Evolutionary conservation across 345 rosid species (phyloP), one percentile per base, ranked within the genome.

Genomic region (Trapa bicornis): DNA sequence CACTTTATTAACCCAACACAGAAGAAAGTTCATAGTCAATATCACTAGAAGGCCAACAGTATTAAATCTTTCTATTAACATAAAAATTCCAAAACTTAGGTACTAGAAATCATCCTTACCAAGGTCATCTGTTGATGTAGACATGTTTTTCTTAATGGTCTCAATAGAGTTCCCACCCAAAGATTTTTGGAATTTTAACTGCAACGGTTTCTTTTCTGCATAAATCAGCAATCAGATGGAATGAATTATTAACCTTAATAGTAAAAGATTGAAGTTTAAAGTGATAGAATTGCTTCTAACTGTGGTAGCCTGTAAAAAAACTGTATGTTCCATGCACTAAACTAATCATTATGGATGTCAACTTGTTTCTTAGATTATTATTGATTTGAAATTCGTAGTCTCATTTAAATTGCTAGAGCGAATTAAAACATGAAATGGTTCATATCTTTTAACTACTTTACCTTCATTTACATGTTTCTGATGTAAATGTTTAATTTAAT

Each of bases 141-240:
- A 85, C 45, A 69, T 76, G 61, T 87, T 86, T 71, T 85, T 91
- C 72, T 76, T 82, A 69, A 70, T 72, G 39, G 70, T 64, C 71
- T 82, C 88, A 68, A 67, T 6, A 73, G 87, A 75, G 74, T 83
- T 88, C 68, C 80, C 85, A 69, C 84, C 70, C 4, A 74, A 68
- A 60, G 89, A 85, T 75, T 89, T 89, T 69, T 87, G 84, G 71
- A 91, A 72, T 84, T 85, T 91, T 58, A 92, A 86, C 78, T 87
- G 98, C 82, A 95, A 71, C 57, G 85, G 70, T 80, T 91, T 91
- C 89, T 91, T 95, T 83, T 95, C 99, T 95, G 98, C 16, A 32
- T 52, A 50, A 5, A 11, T 54, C 22, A 38, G 14, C 63, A 33
- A 32, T 58, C 1, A 58, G 16, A 58, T 58, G 38, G 2, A 35